Evolutionary conservation across 1,284 basidiomycete genomes (phyloP).

Genomic region (Fomitopsis pinicola): DNA sequence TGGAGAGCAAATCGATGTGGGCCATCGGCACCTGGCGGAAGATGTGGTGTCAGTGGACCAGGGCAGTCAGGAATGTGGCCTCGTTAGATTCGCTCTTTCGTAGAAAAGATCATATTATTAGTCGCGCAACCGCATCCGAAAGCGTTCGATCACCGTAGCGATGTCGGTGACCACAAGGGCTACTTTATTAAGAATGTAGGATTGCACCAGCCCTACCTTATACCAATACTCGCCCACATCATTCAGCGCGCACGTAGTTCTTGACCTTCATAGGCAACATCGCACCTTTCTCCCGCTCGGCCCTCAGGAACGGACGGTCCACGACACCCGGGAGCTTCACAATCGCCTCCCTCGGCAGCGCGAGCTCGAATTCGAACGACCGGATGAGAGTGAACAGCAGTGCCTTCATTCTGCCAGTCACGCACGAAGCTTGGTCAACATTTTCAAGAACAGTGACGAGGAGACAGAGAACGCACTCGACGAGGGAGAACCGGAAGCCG

Average conservation of each 20-base stretch:
- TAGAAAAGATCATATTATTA: too few species aligned
- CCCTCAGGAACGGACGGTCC: conserved; percentile 14
- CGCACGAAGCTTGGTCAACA: neutral
- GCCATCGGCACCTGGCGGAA: too few species aligned
- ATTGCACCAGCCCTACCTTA: neutral
- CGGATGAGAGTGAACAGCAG: conserved; percentile 55
- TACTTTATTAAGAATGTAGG: too few species aligned
- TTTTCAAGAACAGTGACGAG: too few species aligned
- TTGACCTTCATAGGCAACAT: conserved; percentile 19
- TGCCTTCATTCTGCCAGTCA: conserved; percentile 36
- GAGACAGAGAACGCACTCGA: neutral
- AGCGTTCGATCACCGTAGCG: too few species aligned
- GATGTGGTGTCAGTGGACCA: too few species aligned
- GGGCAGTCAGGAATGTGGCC: too few species aligned
- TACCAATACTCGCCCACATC: neutral
- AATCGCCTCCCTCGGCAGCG: conserved; percentile 31
- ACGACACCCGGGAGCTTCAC: conserved; percentile 13
- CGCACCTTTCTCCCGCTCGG: conserved; percentile 6
- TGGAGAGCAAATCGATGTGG: too few species aligned
- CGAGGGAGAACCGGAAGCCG: conserved; percentile 2
- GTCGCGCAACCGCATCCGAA: too few species aligned
- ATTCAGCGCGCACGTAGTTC: neutral
- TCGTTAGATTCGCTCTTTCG: too few species aligned
- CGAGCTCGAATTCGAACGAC: conserved; percentile 52
- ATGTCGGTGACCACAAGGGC: too few species aligned